These are phyloP conservation scores for Aspergillus fischeri DNA, from an alignment of 2,329 filamentous ascomycete genomes.

Conservation along the genomic window DNA sequence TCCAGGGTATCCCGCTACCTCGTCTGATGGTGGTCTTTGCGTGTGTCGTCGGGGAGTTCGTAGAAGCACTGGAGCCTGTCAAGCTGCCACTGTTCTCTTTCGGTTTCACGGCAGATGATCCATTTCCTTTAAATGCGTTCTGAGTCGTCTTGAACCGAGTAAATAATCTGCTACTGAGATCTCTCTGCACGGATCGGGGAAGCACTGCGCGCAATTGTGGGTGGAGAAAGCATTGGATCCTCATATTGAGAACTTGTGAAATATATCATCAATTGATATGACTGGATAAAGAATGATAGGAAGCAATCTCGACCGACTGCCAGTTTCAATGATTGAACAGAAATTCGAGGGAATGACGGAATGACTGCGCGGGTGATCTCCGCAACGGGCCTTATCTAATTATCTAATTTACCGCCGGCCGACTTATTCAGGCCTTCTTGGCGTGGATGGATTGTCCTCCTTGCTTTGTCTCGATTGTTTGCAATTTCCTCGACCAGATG, in stretches of 20 bases:
- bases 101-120: constrained; percentile 13
- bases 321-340: neutral
- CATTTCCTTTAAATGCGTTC: constrained; percentile 21
- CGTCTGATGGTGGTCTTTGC: constrained; percentile 24
- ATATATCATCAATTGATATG: neutral
- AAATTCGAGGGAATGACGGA: neutral
- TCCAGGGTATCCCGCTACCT: constrained; percentile 19
- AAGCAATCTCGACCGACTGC: neutral
- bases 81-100: constrained; percentile 14
- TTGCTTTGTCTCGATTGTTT: neutral
- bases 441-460: neutral
- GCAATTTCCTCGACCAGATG: neutral
- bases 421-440: neutral
- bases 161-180: constrained; percentile 24
- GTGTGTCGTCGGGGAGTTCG: constrained; percentile 13
- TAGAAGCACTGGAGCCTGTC: constrained; percentile 11
- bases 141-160: constrained; percentile 28
- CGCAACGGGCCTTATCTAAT: neutral
- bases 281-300: neutral
- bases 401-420: neutral
- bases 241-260: constrained; percentile 14
- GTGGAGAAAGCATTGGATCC: constrained; percentile 23
- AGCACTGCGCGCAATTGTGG: constrained; percentile 27
- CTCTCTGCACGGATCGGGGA: constrained; percentile 22
- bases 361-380: neutral